phyloP scores from a whole-genome alignment of 2,329 filamentous ascomycete genomes.

The Venturia carpophila region DNA sequence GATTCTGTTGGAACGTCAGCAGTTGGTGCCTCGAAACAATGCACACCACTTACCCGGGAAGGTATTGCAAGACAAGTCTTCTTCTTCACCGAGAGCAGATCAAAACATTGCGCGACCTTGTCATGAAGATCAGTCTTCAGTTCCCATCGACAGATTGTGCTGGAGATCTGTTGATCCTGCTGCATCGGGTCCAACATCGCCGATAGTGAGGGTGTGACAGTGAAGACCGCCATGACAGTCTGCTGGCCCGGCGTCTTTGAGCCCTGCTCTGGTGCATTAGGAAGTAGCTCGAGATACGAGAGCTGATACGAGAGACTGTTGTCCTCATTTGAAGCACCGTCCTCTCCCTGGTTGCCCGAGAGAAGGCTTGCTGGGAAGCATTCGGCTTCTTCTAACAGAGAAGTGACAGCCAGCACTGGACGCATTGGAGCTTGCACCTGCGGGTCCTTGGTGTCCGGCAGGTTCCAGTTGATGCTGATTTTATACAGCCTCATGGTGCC shows the following conservation, averaged over 20 bases:
- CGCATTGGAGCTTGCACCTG: background rate
- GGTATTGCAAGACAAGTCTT: constrained; percentile 38
- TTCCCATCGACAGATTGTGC: constrained; percentile 77
- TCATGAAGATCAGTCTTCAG: constrained; percentile 56
- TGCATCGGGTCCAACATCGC: constrained; percentile 32
- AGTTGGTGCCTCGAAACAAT: background rate
- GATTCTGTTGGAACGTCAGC: constrained; percentile 24
- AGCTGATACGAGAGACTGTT: constrained; percentile 37
- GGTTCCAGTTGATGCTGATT: constrained; percentile 66
- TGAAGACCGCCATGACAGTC: constrained; percentile 66
- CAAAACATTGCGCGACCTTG: constrained; percentile 64
- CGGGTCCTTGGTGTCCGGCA: background rate
- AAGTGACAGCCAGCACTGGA: constrained; percentile 26
- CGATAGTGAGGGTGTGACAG: constrained; percentile 47
- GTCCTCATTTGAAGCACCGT: constrained; percentile 25
- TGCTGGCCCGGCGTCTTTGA: constrained; percentile 46
- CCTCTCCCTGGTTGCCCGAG: constrained; percentile 25
- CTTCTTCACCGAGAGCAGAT: constrained; percentile 61
- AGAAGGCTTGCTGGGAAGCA: constrained; percentile 23
- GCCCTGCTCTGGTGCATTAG: constrained; percentile 53
- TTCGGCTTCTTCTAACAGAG: constrained; percentile 24
- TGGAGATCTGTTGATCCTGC: constrained; percentile 58
- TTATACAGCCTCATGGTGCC: constrained; percentile 68
- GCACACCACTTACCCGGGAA: constrained; percentile 30
- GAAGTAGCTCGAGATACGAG: constrained; percentile 67